A percentile compares a stretch with the other conserved stretches of the same genome.
Conservation (phyloP, 306 rosid species). For the Corylus heterophylla region DNA sequence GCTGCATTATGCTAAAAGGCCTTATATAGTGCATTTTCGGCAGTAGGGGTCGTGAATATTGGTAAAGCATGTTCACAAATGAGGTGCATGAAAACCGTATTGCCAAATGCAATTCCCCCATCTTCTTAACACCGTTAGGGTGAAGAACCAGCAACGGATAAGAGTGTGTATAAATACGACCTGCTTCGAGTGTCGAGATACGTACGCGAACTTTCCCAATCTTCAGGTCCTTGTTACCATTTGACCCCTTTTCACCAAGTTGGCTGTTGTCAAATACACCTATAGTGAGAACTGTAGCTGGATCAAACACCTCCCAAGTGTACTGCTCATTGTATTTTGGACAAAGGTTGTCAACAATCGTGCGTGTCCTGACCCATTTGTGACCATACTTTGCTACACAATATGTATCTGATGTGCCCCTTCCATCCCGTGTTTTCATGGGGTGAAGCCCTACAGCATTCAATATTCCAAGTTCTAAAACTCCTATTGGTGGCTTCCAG, state of each 20-base stretch:
- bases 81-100: conserved; percentile 56
- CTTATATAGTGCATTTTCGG: conserved; percentile 58
- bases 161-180: conserved; percentile 51
- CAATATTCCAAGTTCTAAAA: conserved; percentile 51
- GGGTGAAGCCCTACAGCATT: conserved; percentile 48
- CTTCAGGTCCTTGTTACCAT: conserved; percentile 35
- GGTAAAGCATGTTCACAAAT: conserved; percentile 42
- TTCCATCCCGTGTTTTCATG: conserved; percentile 48
- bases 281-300: conserved; percentile 50
- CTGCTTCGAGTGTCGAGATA: conserved; percentile 53
- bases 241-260: conserved; percentile 40
- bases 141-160: conserved; percentile 54
- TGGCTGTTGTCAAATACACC: conserved; percentile 58
- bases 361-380: conserved; percentile 58
- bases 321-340: conserved; percentile 59
- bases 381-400: conserved; percentile 59
- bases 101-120: conserved; percentile 57
- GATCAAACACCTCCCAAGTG: conserved; percentile 62
- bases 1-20: conserved; percentile 43
- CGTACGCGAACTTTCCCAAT: conserved; percentile 57
- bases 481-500: conserved; percentile 50
- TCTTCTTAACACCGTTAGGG: conserved; percentile 50
- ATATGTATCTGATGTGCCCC: conserved; percentile 47
- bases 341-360: conserved; percentile 35
- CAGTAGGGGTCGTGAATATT: conserved; percentile 45